Percentiles rank a stretch among this genome's conserved stretches.
These are phyloP conservation scores for Immersiporthe knoxdaviesiana DNA, from an alignment of 2,329 filamentous ascomycete species.

Conservation along the genomic window DNA sequence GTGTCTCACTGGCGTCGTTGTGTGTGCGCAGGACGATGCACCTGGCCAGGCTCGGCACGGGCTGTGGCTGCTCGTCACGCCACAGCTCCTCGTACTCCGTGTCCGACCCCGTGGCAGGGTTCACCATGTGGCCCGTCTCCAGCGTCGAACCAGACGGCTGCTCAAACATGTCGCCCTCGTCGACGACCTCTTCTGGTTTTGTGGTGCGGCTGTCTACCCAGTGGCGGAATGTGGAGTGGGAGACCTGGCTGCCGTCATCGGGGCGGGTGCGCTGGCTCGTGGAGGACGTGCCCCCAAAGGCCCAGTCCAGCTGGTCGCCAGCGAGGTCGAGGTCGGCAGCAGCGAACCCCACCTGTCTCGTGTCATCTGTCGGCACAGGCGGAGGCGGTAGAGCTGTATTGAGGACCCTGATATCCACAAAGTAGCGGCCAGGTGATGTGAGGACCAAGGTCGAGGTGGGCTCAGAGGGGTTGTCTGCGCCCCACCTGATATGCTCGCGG, in stretches of 20 bases:
- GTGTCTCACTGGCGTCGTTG: constrained; percentile 36
- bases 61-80: constrained; percentile 48
- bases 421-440: constrained; percentile 59
- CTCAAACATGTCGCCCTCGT: constrained; percentile 61
- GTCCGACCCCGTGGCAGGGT: constrained; percentile 55
- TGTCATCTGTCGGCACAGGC: not conserved
- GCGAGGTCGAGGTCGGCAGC: constrained; percentile 12
- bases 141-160: constrained; percentile 47
- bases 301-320: constrained; percentile 61
- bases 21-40: constrained; percentile 46
- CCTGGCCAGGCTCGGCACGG: constrained; percentile 35
- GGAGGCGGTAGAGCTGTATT: not conserved
- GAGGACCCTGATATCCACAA: constrained; percentile 65
- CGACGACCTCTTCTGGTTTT: constrained; percentile 45
- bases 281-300: constrained; percentile 60
- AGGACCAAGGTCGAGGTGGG: constrained; percentile 68
- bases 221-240: constrained; percentile 57
- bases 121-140: constrained; percentile 64
- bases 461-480: constrained; percentile 55
- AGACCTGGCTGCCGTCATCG: constrained; percentile 33
- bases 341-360: not conserved
- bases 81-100: constrained; percentile 70
- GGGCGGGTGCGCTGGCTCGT: constrained; percentile 38
- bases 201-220: constrained; percentile 60
- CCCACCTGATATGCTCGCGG: constrained; percentile 63